Percentiles rank a stretch among this genome's conserved stretches.
phyloP scores from a whole-genome alignment of 306 rosid genomes.

The Begonia masoniana region DNA sequence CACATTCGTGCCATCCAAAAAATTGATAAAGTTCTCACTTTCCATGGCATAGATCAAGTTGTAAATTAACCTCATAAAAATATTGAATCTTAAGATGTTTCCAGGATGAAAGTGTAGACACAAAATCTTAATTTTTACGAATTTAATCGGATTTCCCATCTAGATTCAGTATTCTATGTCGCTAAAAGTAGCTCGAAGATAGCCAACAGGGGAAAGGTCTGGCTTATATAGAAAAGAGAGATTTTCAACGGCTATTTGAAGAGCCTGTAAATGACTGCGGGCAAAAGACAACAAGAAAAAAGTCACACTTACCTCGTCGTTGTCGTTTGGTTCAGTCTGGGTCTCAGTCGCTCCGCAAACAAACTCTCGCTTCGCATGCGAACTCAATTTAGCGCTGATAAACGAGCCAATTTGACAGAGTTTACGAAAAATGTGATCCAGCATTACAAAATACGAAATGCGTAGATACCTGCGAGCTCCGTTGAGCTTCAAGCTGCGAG shows the following conservation, averaged over 20 bases:
- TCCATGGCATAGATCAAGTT: too few relatives aligned
- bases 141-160: background rate
- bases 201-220: background rate
- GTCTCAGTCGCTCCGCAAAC: constrained; percentile 53
- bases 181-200: background rate
- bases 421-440: background rate
- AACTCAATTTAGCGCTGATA: constrained; percentile 9
- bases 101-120: background rate
- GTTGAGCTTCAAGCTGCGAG: constrained; percentile 20
- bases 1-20: background rate
- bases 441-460: background rate
- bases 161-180: too few relatives aligned
- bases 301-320: constrained; percentile 45
- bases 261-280: constrained; percentile 1
- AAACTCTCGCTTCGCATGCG: constrained; percentile 28
- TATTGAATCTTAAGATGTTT: too few relatives aligned
- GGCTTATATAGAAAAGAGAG: too few relatives aligned
- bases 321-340: constrained; percentile 34
- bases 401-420: background rate
- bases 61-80: too few relatives aligned
- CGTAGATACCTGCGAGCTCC: constrained; percentile 27
- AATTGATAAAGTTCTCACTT: background rate
- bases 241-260: background rate
- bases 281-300: background rate
- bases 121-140: too few relatives aligned